Evolutionary conservation across 805 yeast species (phyloP).

Genomic region (Saccharomycopsis olivae): DNA sequence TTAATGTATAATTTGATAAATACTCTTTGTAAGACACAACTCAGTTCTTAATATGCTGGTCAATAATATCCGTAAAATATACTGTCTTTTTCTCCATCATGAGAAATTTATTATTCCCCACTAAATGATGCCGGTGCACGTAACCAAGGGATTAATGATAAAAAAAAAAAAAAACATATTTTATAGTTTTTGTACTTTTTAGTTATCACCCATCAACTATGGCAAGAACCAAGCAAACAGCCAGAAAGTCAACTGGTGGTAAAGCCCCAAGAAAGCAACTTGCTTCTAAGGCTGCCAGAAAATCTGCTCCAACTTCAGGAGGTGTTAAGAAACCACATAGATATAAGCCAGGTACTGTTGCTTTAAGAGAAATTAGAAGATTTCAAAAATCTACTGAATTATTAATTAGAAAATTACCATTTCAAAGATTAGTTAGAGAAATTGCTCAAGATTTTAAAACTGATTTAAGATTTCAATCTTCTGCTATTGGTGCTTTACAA

Average conservation of each 20-base stretch:
- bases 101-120: too few relatives aligned
- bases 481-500: slow-evolving; percentile 85
- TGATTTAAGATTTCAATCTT: slow-evolving; percentile 80
- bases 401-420: slow-evolving; percentile 79
- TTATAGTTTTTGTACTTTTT: neutral
- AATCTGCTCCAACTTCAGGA: slow-evolving; percentile 75
- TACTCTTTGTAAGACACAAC: too few relatives aligned
- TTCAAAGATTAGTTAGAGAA: slow-evolving; percentile 87
- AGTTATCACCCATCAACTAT: slow-evolving; percentile 26
- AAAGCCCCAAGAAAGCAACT: slow-evolving; percentile 89
- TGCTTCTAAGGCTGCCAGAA: slow-evolving; percentile 86
- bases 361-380: slow-evolving; percentile 86
- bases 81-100: too few relatives aligned
- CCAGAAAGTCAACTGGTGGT: slow-evolving; percentile 87
- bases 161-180: too few relatives aligned
- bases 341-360: slow-evolving; percentile 93
- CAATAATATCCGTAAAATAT: too few relatives aligned
- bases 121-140: too few relatives aligned
- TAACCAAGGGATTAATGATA: too few relatives aligned
- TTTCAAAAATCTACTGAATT: slow-evolving; percentile 85
- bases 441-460: slow-evolving; percentile 82
- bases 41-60: too few relatives aligned
- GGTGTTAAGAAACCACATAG: slow-evolving; percentile 91
- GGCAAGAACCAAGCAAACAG: slow-evolving; percentile 87
- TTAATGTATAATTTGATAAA: too few relatives aligned